Conservation (phyloP, 2,329 filamentous ascomycete species). For the Verticillium dahliae region DNA sequence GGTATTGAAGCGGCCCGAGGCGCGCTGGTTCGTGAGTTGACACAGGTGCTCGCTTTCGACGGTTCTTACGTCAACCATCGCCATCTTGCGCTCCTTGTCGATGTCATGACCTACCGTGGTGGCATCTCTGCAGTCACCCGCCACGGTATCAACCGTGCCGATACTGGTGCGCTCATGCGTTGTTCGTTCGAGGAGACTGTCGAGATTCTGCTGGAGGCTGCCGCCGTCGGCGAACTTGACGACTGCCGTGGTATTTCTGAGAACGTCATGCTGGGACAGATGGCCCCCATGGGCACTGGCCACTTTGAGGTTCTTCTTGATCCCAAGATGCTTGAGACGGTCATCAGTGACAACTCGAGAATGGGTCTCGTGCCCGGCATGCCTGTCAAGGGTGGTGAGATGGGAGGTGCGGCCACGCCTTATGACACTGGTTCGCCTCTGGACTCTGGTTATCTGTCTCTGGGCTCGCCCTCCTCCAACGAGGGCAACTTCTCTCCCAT, state of each 20-base stretch:
- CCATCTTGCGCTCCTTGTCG: constrained; percentile 88
- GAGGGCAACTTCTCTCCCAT: constrained; percentile 71
- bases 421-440: constrained; percentile 86
- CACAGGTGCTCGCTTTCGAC: constrained; percentile 90
- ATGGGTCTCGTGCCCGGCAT: constrained; percentile 77
- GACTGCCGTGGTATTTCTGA: constrained; percentile 98
- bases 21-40: constrained; percentile 81
- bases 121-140: constrained; percentile 93
- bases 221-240: constrained; percentile 88
- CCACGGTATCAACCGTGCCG: constrained; percentile 96
- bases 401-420: constrained; percentile 83
- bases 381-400: constrained; percentile 65
- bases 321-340: constrained; percentile 90
- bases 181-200: constrained; percentile 99
- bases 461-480: constrained; percentile 48
- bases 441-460: constrained; percentile 61
- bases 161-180: constrained; percentile 97
- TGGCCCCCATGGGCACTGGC: constrained; percentile 94
- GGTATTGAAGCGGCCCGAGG: constrained; percentile 92
- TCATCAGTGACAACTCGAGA: constrained; percentile 85
- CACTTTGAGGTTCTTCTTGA: constrained; percentile 93
- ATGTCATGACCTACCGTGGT: constrained; percentile 96
- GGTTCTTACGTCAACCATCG: constrained; percentile 99
- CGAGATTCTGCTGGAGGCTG: constrained; percentile 93
- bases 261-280: constrained; percentile 96